Conservation (phyloP, 2,329 filamentous ascomycete species). For the Rosellinia necatrix region DNA sequence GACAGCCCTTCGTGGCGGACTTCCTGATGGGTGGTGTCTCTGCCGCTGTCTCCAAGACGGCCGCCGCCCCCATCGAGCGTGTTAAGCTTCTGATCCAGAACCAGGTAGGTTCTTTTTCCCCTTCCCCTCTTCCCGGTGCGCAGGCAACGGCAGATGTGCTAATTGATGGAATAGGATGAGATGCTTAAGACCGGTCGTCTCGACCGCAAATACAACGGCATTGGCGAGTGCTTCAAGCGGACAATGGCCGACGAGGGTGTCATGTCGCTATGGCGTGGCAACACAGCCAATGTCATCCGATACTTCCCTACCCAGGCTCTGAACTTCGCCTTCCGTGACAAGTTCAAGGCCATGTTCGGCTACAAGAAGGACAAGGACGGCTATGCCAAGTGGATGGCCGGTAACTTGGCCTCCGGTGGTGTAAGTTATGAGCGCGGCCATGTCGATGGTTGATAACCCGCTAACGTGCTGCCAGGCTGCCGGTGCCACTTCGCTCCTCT, state of each 20-base stretch:
- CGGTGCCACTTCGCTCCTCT: slow-evolving; percentile 99
- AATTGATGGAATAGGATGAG: slow-evolving; percentile 75
- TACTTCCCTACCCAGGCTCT: slow-evolving; percentile 99
- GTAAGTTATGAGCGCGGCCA: slow-evolving; percentile 59
- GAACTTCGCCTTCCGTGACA: slow-evolving; percentile 99
- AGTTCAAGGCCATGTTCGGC: slow-evolving; percentile 99
- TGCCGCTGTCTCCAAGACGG: slow-evolving; percentile 99
- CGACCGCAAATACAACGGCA: slow-evolving; percentile 94
- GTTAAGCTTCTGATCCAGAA: slow-evolving; percentile 99
- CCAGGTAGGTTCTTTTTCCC: too few relatives aligned
- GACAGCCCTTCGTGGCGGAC: slow-evolving; percentile 91
- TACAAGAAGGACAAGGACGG: slow-evolving; percentile 99
- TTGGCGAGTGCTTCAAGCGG: slow-evolving; percentile 92
- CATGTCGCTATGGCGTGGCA: slow-evolving; percentile 96
- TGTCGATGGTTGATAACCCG: not conserved
- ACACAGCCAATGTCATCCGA: slow-evolving; percentile 99
- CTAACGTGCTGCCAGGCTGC: slow-evolving; percentile 68
- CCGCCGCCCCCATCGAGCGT: slow-evolving; percentile 99
- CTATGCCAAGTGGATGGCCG: slow-evolving; percentile 98
- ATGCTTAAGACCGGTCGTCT: slow-evolving; percentile 99
- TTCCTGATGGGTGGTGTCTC: slow-evolving; percentile 99
- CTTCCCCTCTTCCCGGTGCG: too few relatives aligned
- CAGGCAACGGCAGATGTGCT: too few relatives aligned
- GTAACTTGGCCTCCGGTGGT: slow-evolving; percentile 99
- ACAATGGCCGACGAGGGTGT: slow-evolving; percentile 91